These are phyloP conservation scores for Lentinula edodes DNA, from an alignment of 768 basidiomycete genomes.

Conservation along the genomic window DNA sequence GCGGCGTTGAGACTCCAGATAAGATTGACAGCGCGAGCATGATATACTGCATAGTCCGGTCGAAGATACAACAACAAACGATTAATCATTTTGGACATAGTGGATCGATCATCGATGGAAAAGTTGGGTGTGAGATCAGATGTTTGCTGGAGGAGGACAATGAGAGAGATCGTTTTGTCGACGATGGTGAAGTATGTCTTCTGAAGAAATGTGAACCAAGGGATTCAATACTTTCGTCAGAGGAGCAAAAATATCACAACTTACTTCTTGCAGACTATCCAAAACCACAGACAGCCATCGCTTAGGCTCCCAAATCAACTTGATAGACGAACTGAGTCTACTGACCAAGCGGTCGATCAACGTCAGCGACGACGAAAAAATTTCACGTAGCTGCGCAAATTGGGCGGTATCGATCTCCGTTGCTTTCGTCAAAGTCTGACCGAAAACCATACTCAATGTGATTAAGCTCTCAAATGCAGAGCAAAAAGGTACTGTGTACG, in stretches of 20 bases:
- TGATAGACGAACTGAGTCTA: constrained; percentile 31
- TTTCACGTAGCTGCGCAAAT: constrained; percentile 35
- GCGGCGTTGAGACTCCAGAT: constrained; percentile 75
- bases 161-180: constrained; percentile 54
- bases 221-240: background rate
- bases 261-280: constrained; percentile 48
- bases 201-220: constrained; percentile 26
- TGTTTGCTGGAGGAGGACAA: constrained; percentile 50
- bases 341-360: constrained; percentile 47
- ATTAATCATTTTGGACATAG: constrained; percentile 55
- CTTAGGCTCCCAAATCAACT: constrained; percentile 55
- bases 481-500: constrained; percentile 44
- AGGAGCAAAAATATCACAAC: constrained; percentile 9
- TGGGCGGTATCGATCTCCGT: constrained; percentile 17
- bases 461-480: constrained; percentile 53
- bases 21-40: constrained; percentile 73
- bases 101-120: constrained; percentile 46
- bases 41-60: constrained; percentile 62
- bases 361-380: constrained; percentile 44
- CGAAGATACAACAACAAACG: constrained; percentile 74
- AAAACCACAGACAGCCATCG: constrained; percentile 60
- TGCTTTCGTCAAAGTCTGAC: constrained; percentile 26
- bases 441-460: constrained; percentile 41
- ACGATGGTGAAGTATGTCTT: constrained; percentile 59
- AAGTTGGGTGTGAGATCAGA: constrained; percentile 46